Conservation (phyloP, 352 stramenopile species). For the Nothophytophthora sp. region DNA sequence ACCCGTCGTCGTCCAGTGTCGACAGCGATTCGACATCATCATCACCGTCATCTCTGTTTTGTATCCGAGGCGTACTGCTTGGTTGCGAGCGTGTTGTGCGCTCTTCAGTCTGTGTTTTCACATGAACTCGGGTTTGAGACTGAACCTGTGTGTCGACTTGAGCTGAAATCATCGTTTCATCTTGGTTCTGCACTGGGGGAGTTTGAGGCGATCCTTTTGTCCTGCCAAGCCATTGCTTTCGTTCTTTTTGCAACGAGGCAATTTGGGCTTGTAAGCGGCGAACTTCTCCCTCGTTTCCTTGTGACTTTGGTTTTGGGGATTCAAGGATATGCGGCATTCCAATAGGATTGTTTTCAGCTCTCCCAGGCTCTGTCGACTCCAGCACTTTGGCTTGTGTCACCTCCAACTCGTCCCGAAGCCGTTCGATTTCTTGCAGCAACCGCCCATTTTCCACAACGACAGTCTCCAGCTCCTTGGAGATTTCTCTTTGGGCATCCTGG, state of each 20-base stretch:
- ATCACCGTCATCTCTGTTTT: slow-evolving; percentile 4
- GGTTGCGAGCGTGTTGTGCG: neutral
- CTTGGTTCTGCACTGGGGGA: neutral
- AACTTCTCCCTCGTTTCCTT: slow-evolving; percentile 24
- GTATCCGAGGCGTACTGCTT: neutral
- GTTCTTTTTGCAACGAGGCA: slow-evolving; percentile 21
- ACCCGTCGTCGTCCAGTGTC: slow-evolving; percentile 9
- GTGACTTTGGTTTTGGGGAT: slow-evolving; percentile 20
- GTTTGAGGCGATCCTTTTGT: slow-evolving; percentile 1
- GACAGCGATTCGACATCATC: slow-evolving; percentile 20
- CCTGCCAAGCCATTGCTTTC: slow-evolving; percentile 15
- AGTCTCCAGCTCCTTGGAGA: slow-evolving; percentile 22
- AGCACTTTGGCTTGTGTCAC: slow-evolving; percentile 9
- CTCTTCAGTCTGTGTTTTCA: slow-evolving; percentile 18
- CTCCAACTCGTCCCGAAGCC: slow-evolving; percentile 37
- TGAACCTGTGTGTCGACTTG: neutral
- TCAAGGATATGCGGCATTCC: slow-evolving; percentile 21
- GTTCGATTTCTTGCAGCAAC: slow-evolving; percentile 34
- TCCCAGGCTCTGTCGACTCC: slow-evolving; percentile 13
- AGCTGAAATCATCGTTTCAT: neutral
- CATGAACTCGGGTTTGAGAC: slow-evolving; percentile 1
- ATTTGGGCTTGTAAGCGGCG: slow-evolving; percentile 30
- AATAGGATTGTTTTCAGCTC: too few species aligned
- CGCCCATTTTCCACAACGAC: slow-evolving; percentile 30
- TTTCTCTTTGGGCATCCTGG: slow-evolving; percentile 9